Evolutionary conservation across 1,139 yeast species (phyloP).

Genomic region (Geotrichum aggregatum): DNA sequence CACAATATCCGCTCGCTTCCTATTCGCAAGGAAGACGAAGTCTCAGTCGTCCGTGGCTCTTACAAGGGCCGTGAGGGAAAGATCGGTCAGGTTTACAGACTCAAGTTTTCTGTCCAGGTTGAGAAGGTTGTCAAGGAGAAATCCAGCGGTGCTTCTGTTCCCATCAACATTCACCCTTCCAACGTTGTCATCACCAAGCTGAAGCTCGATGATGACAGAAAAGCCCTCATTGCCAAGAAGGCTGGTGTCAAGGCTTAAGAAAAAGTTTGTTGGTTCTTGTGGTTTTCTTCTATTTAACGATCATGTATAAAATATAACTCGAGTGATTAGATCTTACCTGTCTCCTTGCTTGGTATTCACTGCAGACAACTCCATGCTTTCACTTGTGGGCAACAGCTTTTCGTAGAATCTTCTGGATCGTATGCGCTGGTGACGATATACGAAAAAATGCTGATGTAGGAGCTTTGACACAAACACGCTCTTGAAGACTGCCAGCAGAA

Average conservation of each 20-base stretch:
- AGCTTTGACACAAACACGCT: not conserved
- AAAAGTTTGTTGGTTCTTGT: not conserved
- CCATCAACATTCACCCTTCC: conserved; percentile 97
- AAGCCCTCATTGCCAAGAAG: conserved; percentile 91
- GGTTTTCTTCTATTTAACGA: conserved; percentile 4
- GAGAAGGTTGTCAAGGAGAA: conserved; percentile 98
- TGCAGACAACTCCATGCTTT: too few species aligned
- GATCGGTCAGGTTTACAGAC: conserved; percentile 97
- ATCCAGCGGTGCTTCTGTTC: conserved; percentile 97
- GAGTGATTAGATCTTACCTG: not conserved
- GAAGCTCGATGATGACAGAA: conserved; percentile 98
- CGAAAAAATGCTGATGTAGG: conserved; percentile 6
- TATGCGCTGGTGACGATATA: conserved; percentile 10
- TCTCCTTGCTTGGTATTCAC: not conserved
- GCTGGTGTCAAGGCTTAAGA: conserved; percentile 61
- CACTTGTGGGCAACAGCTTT: not conserved
- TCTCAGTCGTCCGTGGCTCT: conserved; percentile 95
- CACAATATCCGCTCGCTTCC: conserved; percentile 95
- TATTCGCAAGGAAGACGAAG: conserved; percentile 97
- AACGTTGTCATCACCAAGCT: conserved; percentile 98
- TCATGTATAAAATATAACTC: not conserved
- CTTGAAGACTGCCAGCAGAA: conserved; percentile 6
- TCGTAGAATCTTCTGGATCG: conserved; percentile 1
- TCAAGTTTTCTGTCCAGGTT: conserved; percentile 92
- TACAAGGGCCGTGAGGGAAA: conserved; percentile 99